phyloP scores from a whole-genome alignment of 352 stramenopile species.

The Phytophthora parvispora region DNA sequence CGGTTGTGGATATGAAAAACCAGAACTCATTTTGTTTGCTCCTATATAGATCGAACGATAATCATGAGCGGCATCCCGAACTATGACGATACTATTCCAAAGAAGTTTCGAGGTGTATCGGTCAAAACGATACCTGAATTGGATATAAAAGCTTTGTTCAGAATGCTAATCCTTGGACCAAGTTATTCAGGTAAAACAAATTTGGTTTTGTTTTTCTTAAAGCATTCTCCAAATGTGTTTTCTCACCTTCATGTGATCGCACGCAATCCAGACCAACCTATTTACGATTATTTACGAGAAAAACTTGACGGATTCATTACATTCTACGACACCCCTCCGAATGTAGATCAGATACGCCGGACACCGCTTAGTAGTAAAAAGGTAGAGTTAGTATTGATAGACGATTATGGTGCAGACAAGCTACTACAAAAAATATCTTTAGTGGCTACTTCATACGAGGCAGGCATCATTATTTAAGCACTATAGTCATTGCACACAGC shows the following conservation, averaged over 20 bases:
- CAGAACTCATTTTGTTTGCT: too few relatives aligned
- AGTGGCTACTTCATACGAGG: neutral
- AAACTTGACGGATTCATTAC: conserved; percentile 6
- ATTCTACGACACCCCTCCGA: too few relatives aligned
- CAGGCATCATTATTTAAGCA: neutral
- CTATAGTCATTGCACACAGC: neutral
- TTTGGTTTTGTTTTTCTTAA: neutral
- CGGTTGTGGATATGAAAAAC: too few relatives aligned
- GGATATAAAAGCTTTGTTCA: conserved; percentile 11
- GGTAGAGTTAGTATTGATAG: conserved; percentile 18
- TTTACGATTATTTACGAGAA: conserved; percentile 8
- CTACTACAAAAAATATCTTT: too few relatives aligned
- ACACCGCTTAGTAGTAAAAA: conserved; percentile 5
- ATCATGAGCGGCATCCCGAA: too few relatives aligned
- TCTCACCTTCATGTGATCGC: conserved; percentile 9
- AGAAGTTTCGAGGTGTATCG: neutral
- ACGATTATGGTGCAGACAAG: conserved; percentile 24
- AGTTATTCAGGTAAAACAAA: conserved; percentile 14
- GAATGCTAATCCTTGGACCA: conserved; percentile 3
- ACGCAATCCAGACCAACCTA: neutral
- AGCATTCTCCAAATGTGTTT: conserved; percentile 9
- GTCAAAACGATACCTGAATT: conserved; percentile 1
- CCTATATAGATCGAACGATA: too few relatives aligned
- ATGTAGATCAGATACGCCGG: neutral
- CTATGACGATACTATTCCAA: conserved; percentile 1